phyloP scores from a whole-genome alignment of 2,329 filamentous ascomycete species.

The Diplodia corticola region DNA sequence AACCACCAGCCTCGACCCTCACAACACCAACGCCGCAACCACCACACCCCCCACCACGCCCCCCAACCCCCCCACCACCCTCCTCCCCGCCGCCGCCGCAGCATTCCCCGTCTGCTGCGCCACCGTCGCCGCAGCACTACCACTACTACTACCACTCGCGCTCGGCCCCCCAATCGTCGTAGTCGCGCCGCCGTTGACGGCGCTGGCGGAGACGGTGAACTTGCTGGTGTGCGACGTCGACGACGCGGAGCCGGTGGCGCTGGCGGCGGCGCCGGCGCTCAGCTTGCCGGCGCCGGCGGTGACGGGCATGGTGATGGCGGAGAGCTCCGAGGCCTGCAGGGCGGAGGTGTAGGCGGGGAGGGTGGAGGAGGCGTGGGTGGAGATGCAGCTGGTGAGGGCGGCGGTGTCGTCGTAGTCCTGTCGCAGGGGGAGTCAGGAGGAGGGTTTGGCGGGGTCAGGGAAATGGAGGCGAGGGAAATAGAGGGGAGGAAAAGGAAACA shows the following conservation, averaged over 20 bases:
- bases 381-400: not conserved
- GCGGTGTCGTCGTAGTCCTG: not conserved
- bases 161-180: not conserved
- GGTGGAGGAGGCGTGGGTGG: not conserved
- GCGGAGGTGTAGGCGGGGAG: not conserved
- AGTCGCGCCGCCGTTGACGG: not conserved
- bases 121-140: not conserved
- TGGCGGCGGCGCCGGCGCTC: conserved; percentile 4
- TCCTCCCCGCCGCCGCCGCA: not conserved
- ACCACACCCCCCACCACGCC: not conserved
- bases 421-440: not conserved
- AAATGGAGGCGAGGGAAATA: too few species aligned
- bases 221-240: not conserved
- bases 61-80: not conserved
- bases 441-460: not conserved
- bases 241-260: not conserved
- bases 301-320: conserved; percentile 1
- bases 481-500: not conserved
- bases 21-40: conserved; percentile 11
- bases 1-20: not conserved
- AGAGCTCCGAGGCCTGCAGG: not conserved
- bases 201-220: not conserved
- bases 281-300: conserved; percentile 10
- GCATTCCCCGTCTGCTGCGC: not conserved
- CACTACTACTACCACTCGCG: not conserved